These are phyloP conservation scores for Jaenimonas drosophilae DNA, from an alignment of 208 protist species.

Conservation along the genomic window DNA sequence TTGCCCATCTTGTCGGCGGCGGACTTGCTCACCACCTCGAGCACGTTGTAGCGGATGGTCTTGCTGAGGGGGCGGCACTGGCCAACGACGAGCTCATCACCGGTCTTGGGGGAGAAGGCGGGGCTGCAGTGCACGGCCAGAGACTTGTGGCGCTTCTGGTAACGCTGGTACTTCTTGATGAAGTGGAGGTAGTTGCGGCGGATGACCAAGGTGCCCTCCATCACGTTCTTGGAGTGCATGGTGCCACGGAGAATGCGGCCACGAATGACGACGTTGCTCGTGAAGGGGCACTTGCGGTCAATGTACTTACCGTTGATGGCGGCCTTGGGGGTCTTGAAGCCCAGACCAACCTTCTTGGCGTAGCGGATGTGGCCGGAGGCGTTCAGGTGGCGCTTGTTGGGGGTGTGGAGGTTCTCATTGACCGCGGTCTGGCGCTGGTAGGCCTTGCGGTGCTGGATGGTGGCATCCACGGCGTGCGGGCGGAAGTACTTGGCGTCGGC, in stretches of 20 bases:
- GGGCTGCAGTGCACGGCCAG: conserved; percentile 98
- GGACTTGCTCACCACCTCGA: conserved; percentile 90
- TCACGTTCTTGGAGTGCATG: conserved; percentile 98
- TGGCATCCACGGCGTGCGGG: conserved; percentile 61
- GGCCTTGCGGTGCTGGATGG: conserved; percentile 87
- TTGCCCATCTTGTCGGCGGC: conserved; percentile 80
- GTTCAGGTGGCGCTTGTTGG: conserved; percentile 41
- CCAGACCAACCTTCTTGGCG: conserved; percentile 96
- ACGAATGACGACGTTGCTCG: conserved; percentile 98
- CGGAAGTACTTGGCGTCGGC: conserved; percentile 46
- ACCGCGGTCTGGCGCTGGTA: conserved; percentile 90
- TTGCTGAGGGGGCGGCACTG: conserved; percentile 99
- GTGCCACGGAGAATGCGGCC: conserved; percentile 98
- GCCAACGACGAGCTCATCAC: conserved; percentile 98
- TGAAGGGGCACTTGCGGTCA: conserved; percentile 99
- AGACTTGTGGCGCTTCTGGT: conserved; percentile 99
- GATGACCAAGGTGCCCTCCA: conserved; percentile 98
- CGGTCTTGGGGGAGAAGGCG: conserved; percentile 96
- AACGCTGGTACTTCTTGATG: conserved; percentile 99
- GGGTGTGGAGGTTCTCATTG: conserved; percentile 83
- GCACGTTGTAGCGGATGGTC: conserved; percentile 99
- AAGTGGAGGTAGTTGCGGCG: conserved; percentile 99
- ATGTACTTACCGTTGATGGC: conserved; percentile 99
- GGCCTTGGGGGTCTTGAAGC: conserved; percentile 98
- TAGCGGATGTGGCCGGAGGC: conserved; percentile 89